Evolutionary conservation across 1,284 basidiomycete species (phyloP).

Genomic region (Melampsora larici-populina): DNA sequence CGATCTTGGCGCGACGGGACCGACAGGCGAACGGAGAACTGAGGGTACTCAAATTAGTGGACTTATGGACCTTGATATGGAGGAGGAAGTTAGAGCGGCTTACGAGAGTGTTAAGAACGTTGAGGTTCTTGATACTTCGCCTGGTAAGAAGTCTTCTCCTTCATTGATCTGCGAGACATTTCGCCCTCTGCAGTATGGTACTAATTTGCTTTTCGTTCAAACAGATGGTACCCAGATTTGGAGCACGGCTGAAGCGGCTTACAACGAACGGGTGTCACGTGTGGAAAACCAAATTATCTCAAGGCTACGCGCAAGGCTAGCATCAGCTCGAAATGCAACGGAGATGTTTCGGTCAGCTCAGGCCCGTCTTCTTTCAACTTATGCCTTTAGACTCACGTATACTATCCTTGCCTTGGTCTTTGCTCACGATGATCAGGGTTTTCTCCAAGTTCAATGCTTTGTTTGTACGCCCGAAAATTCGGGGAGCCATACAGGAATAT

Average conservation of each 20-base stretch:
- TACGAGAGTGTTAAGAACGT: slow-evolving; percentile 95
- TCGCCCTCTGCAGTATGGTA: background rate
- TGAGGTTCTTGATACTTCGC: slow-evolving; percentile 88
- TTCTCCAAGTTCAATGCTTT: slow-evolving; percentile 98
- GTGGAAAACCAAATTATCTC: slow-evolving; percentile 99
- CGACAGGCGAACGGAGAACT: slow-evolving; percentile 48
- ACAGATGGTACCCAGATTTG: slow-evolving; percentile 96
- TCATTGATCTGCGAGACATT: background rate
- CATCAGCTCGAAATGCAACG: slow-evolving; percentile 93
- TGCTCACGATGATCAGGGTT: slow-evolving; percentile 74
- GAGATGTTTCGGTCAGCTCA: slow-evolving; percentile 75
- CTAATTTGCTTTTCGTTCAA: background rate
- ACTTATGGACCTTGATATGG: slow-evolving; percentile 78
- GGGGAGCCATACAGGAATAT: slow-evolving; percentile 68
- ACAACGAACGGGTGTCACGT: slow-evolving; percentile 93
- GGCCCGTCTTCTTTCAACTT: background rate
- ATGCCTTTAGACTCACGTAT: background rate
- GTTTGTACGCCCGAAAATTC: slow-evolving; percentile 94
- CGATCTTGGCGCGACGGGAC: slow-evolving; percentile 65
- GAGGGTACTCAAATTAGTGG: slow-evolving; percentile 46
- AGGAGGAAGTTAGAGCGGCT: slow-evolving; percentile 89
- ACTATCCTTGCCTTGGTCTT: background rate
- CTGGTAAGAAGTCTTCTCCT: slow-evolving; percentile 60
- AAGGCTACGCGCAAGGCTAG: slow-evolving; percentile 80
- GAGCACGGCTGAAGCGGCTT: slow-evolving; percentile 92